Evolutionary conservation across 495 filamentous ascomycete genomes (phyloP).

Genomic region (Hyaloscypha variabilis): DNA sequence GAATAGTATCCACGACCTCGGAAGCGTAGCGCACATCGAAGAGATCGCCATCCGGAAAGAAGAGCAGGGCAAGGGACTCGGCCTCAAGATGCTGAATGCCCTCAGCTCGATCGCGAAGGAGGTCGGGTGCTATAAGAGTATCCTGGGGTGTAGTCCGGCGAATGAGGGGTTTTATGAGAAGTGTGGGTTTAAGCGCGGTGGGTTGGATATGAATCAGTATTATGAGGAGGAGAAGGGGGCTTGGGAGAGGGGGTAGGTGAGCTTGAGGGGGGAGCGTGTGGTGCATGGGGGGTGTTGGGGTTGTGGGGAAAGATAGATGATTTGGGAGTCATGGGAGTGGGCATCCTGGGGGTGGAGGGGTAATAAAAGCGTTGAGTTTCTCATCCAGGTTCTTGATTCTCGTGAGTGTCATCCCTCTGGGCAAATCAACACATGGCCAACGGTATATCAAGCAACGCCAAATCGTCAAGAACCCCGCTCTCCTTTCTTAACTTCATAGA

Average conservation of each 20-base stretch:
- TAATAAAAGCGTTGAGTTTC: too few species aligned
- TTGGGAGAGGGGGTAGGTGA: slow-evolving; percentile 18
- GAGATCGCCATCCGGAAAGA: slow-evolving; percentile 91
- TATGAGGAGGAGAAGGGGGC: slow-evolving; percentile 60
- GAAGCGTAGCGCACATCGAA: slow-evolving; percentile 90
- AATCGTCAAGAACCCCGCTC: too few species aligned
- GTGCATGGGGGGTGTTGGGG: background rate
- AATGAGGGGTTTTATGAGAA: slow-evolving; percentile 98
- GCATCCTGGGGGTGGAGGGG: too few species aligned
- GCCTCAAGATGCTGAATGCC: slow-evolving; percentile 85
- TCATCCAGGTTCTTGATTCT: too few species aligned
- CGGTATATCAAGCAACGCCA: too few species aligned
- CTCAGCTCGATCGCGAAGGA: slow-evolving; percentile 81
- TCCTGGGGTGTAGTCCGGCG: slow-evolving; percentile 56
- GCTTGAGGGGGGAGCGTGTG: background rate
- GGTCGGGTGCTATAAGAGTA: slow-evolving; percentile 88
- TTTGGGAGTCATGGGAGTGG: too few species aligned
- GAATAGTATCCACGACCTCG: slow-evolving; percentile 66
- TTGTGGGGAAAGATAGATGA: too few species aligned
- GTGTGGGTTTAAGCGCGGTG: slow-evolving; percentile 89
- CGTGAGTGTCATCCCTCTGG: too few species aligned
- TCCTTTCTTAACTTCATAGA: too few species aligned
- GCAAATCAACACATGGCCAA: too few species aligned
- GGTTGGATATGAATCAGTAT: slow-evolving; percentile 95
- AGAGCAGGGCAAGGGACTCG: slow-evolving; percentile 94